These are phyloP conservation scores for Scopulariopsis brevicaulis DNA, from an alignment of 2,329 filamentous ascomycete genomes.

Conservation along the genomic window DNA sequence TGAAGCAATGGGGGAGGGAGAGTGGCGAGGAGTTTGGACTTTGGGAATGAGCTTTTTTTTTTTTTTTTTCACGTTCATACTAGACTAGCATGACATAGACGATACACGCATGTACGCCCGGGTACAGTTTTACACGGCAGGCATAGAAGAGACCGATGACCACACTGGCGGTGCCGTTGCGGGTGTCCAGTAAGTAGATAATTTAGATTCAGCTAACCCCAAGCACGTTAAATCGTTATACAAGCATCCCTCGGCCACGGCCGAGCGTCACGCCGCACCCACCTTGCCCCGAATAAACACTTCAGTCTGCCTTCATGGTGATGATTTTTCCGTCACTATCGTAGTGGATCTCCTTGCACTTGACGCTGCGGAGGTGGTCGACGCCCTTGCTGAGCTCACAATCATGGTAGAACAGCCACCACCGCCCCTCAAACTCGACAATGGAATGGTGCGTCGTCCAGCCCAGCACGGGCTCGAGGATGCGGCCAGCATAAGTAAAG, in stretches of 20 bases:
- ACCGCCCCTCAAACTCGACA: conserved; percentile 58
- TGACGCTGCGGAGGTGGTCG: conserved; percentile 61
- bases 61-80: not conserved
- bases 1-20: not conserved
- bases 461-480: conserved; percentile 65
- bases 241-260: not conserved
- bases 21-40: not conserved
- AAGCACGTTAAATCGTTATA: not conserved
- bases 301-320: conserved; percentile 18
- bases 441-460: conserved; percentile 80
- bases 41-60: not conserved
- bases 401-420: conserved; percentile 72
- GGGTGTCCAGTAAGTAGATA: not conserved
- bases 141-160: not conserved
- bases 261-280: not conserved
- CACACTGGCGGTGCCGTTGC: not conserved
- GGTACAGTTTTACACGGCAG: not conserved
- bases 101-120: not conserved
- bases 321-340: conserved; percentile 52
- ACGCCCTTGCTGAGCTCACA: conserved; percentile 56
- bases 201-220: not conserved
- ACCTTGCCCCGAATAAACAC: not conserved
- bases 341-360: conserved; percentile 66
- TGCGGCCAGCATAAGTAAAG: conserved; percentile 59
- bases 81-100: not conserved